phyloP scores from a whole-genome alignment of 306 rosid species.

The Cucurbita maxima region DNA sequence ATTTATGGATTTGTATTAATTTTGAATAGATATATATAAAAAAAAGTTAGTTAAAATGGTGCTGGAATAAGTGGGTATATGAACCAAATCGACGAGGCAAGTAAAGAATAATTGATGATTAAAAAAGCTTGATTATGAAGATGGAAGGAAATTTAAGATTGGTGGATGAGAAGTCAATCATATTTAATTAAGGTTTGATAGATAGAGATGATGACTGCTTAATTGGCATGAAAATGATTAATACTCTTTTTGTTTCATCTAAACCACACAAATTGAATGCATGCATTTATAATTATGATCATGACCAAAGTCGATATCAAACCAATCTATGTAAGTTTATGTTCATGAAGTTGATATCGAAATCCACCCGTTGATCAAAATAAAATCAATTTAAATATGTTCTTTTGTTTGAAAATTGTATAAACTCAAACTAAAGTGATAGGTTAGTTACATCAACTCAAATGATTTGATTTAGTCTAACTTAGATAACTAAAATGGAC shows the following conservation, averaged over 20 bases:
- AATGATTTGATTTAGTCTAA: neutral
- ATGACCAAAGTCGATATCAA: neutral
- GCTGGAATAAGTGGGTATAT: neutral
- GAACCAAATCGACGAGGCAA: neutral
- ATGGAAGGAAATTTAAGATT: neutral
- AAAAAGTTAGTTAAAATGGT: neutral
- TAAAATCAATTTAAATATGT: no score
- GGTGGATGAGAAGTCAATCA: conserved; percentile 1
- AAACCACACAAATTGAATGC: neutral
- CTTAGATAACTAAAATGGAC: neutral
- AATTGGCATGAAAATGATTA: neutral
- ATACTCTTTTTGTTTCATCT: neutral
- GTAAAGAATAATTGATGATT: neutral
- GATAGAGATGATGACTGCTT: neutral
- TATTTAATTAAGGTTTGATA: neutral
- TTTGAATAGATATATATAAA: neutral
- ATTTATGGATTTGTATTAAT: neutral
- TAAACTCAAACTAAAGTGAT: neutral
- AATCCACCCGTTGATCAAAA: neutral
- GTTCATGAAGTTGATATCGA: neutral
- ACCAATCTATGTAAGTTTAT: neutral
- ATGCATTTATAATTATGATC: neutral
- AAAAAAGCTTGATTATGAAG: neutral
- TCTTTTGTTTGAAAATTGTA: no score
- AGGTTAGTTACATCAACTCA: neutral